Conservation (phyloP, 768 basidiomycete species). For the Rhizopogon roseolus region DNA sequence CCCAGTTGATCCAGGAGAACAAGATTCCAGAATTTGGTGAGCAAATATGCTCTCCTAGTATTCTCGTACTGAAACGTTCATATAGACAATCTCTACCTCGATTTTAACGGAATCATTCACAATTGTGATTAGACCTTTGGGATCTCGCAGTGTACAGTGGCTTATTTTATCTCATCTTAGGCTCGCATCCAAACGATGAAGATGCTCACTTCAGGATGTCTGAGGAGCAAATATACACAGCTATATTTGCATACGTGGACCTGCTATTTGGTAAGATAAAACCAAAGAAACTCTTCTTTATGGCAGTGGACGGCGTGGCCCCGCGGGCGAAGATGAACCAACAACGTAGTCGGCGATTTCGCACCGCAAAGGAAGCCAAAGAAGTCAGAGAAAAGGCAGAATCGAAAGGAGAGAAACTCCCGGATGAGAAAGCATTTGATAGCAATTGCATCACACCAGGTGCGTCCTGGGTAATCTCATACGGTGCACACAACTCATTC, state of each 20-base stretch:
- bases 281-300: slow-evolving; percentile 96
- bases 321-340: slow-evolving; percentile 99
- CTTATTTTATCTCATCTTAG: slow-evolving; percentile 19
- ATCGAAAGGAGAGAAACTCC: slow-evolving; percentile 85
- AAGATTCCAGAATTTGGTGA: slow-evolving; percentile 97
- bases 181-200: slow-evolving; percentile 96
- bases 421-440: slow-evolving; percentile 94
- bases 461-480: slow-evolving; percentile 28
- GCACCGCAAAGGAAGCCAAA: slow-evolving; percentile 89
- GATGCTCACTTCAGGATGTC: slow-evolving; percentile 94
- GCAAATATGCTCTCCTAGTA: slow-evolving; percentile 11
- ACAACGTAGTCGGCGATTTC: slow-evolving; percentile 88
- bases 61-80: slow-evolving; percentile 10
- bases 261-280: slow-evolving; percentile 96
- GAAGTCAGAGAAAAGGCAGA: slow-evolving; percentile 85
- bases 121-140: slow-evolving; percentile 42
- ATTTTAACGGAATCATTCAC: slow-evolving; percentile 93
- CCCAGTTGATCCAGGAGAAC: slow-evolving; percentile 96
- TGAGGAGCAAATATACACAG: slow-evolving; percentile 96
- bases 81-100: slow-evolving; percentile 85
- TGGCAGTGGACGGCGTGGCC: slow-evolving; percentile 98
- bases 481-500: not conserved
- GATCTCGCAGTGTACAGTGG: not conserved
- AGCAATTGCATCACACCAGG: slow-evolving; percentile 99
- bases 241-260: slow-evolving; percentile 96